Evolutionary conservation across 2,329 filamentous ascomycete species (phyloP).

Genomic region (Talaromyces sp.): DNA sequence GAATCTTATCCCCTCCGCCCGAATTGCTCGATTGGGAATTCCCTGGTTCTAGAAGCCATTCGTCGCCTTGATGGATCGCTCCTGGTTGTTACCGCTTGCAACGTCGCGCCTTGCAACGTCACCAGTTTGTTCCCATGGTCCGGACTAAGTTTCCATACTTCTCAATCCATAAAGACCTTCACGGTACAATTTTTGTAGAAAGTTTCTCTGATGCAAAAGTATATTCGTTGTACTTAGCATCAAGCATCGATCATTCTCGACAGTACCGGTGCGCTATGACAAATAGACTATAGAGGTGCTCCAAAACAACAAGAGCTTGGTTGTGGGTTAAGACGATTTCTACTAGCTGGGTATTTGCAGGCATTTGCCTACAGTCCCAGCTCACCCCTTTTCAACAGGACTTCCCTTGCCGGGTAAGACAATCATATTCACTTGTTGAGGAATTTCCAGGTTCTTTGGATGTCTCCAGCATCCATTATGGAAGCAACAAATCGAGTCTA

Average conservation of each 20-base stretch:
- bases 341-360: background rate
- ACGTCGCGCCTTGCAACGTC: conserved; percentile 5
- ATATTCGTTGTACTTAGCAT: background rate
- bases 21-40: conserved; percentile 2
- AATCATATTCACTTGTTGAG: background rate
- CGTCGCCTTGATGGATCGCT: background rate
- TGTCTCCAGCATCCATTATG: conserved; percentile 16
- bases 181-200: background rate
- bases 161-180: conserved; percentile 4
- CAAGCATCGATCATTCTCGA: background rate
- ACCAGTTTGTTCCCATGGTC: conserved; percentile 2
- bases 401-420: background rate
- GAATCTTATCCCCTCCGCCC: background rate
- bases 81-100: conserved; percentile 9
- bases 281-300: background rate
- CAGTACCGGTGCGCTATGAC: background rate
- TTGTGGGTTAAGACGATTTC: background rate
- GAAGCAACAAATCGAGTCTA: conserved; percentile 29
- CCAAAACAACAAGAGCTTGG: background rate
- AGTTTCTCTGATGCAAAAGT: background rate
- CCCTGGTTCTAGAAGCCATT: conserved; percentile 8
- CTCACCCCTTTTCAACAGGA: background rate
- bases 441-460: background rate
- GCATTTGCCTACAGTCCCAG: background rate
- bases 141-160: background rate